Percentiles rank a stretch among this genome's conserved stretches.
These are phyloP conservation scores for Backusella luteola DNA, from an alignment of 192 early-diverging fungal genomes.

Conservation along the genomic window DNA sequence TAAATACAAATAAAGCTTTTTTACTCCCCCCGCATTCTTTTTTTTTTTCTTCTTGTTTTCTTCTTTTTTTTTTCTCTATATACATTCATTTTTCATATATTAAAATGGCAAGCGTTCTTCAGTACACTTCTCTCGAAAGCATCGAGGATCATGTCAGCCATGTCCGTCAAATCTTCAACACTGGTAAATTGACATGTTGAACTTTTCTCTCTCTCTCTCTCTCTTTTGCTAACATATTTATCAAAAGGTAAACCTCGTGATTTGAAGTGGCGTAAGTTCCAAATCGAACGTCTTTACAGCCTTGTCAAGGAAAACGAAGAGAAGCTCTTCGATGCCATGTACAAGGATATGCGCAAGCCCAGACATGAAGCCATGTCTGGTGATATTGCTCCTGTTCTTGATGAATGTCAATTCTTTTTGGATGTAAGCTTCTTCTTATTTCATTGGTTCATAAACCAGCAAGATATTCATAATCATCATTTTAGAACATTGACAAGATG, in stretches of 20 bases:
- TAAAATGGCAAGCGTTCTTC: conserved; percentile 11
- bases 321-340: conserved; percentile 49
- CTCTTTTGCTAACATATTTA: neutral
- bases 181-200: conserved; percentile 29
- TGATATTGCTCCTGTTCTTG: conserved; percentile 51
- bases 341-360: conserved; percentile 59
- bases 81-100: neutral
- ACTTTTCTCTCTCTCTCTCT: neutral
- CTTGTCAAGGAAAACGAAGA: conserved; percentile 62
- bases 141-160: conserved; percentile 41
- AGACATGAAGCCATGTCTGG: conserved; percentile 48
- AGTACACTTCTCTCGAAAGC: conserved; percentile 43
- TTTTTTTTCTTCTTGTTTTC: neutral
- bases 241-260: conserved; percentile 41
- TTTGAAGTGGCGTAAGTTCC: conserved; percentile 53
- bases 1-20: neutral
- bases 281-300: conserved; percentile 59
- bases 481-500: conserved; percentile 56
- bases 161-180: conserved; percentile 42
- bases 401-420: conserved; percentile 43
- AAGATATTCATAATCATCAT: neutral
- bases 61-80: neutral
- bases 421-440: conserved; percentile 14
- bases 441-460: neutral
- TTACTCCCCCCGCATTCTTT: neutral